phyloP scores from a whole-genome alignment of 1,284 basidiomycete species.

The Pseudozyma tsukubaensis region DNA sequence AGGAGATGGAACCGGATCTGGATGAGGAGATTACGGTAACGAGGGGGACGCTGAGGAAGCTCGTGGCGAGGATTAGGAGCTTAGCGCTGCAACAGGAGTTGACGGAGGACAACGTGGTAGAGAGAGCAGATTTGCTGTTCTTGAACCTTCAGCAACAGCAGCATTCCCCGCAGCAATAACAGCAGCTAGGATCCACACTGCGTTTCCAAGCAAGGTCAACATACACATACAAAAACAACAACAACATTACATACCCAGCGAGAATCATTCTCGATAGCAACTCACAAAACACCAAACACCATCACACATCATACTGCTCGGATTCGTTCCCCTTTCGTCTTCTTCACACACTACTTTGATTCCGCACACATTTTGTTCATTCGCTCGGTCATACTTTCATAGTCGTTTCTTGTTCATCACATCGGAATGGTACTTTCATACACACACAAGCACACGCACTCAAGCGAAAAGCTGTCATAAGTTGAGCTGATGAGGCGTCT shows the following conservation, averaged over 20 bases:
- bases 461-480: too few species aligned
- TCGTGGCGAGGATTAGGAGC: slow-evolving; percentile 53
- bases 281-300: too few species aligned
- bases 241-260: slow-evolving; percentile 7
- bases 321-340: slow-evolving; percentile 10
- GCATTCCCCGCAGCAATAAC: slow-evolving; percentile 19
- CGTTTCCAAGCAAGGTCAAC: background rate
- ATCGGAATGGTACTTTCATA: slow-evolving; percentile 18
- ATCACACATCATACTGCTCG: too few species aligned
- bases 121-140: slow-evolving; percentile 55
- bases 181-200: slow-evolving; percentile 11
- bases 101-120: slow-evolving; percentile 57
- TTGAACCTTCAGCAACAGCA: slow-evolving; percentile 41
- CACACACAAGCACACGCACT: background rate
- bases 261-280: too few species aligned
- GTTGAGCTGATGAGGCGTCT: too few species aligned
- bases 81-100: slow-evolving; percentile 56
- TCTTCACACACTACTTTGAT: slow-evolving; percentile 4
- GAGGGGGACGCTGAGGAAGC: slow-evolving; percentile 44
- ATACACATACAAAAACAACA: background rate
- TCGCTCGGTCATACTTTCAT: slow-evolving; percentile 1
- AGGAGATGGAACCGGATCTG: slow-evolving; percentile 12
- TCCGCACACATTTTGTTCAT: slow-evolving; percentile 17
- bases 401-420: slow-evolving; percentile 3
- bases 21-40: slow-evolving; percentile 53